phyloP scores from a whole-genome alignment of 768 basidiomycete genomes.

The Lepiota subincarnata region DNA sequence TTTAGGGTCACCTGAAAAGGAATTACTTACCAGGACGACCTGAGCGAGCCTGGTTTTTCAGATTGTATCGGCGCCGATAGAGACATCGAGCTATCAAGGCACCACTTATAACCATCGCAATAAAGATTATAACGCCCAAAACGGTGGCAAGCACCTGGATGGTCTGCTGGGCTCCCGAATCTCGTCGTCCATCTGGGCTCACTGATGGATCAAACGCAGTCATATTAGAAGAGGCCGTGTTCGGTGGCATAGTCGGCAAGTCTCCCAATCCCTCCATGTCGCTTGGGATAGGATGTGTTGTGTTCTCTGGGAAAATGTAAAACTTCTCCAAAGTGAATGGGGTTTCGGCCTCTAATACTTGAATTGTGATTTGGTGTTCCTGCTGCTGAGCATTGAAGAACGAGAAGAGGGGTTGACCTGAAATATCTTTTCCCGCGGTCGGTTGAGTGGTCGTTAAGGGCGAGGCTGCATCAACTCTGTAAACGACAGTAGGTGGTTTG shows the following conservation, averaged over 20 bases:
- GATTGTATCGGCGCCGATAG: conserved; percentile 1
- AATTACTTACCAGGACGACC: conserved; percentile 19
- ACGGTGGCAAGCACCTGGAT: conserved; percentile 10
- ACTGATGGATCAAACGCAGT: neutral
- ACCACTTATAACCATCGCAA: conserved; percentile 7
- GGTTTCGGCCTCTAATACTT: conserved; percentile 28
- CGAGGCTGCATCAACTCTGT: conserved; percentile 30
- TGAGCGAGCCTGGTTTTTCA: conserved; percentile 1
- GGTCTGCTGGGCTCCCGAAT: neutral
- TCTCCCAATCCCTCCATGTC: neutral
- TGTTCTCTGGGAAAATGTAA: conserved; percentile 27
- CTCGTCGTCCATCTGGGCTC: neutral
- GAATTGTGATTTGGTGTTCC: conserved; percentile 36
- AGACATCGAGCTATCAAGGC: conserved; percentile 2
- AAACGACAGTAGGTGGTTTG: conserved; percentile 36
- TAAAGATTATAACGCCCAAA: conserved; percentile 9
- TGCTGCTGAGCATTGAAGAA: conserved; percentile 17
- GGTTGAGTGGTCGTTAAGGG: conserved; percentile 35
- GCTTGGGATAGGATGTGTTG: neutral
- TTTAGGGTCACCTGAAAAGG: neutral
- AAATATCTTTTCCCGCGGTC: conserved; percentile 25
- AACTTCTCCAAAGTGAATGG: conserved; percentile 41
- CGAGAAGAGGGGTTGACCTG: conserved; percentile 41
- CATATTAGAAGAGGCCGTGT: conserved; percentile 12
- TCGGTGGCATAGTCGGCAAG: conserved; percentile 4